Percentiles rank a stretch among this genome's conserved stretches.
Evolutionary conservation across 139 green algal species (phyloP).

Genomic region (Chlamydomonas sphaeroides): DNA sequence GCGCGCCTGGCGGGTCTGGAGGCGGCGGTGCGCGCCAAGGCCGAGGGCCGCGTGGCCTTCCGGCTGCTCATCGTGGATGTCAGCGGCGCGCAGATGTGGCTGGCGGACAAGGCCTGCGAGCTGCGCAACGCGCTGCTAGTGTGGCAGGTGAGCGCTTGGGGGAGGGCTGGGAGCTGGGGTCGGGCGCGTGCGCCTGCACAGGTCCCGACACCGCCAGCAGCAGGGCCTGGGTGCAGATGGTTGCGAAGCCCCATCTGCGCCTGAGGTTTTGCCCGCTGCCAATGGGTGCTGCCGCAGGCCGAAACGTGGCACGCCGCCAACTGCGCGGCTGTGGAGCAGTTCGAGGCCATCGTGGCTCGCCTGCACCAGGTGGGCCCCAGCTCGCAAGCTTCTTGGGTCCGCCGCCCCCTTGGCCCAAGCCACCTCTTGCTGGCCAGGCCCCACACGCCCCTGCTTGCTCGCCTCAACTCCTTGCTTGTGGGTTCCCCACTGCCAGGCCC

Average conservation of each 20-base stretch:
- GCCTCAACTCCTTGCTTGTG: too few relatives aligned
- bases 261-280: too few relatives aligned
- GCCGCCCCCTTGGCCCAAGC: too few relatives aligned
- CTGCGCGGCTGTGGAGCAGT: constrained; percentile 26
- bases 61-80: constrained; percentile 50
- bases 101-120: constrained; percentile 32
- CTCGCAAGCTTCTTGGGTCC: not conserved
- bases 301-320: constrained; percentile 51
- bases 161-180: too few relatives aligned
- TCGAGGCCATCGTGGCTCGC: constrained; percentile 29
- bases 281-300: constrained; percentile 31
- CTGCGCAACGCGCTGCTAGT: constrained; percentile 38
- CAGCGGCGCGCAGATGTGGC: constrained; percentile 9
- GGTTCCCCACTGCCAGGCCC: constrained; percentile 42
- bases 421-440: too few relatives aligned
- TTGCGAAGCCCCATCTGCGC: too few relatives aligned
- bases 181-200: too few relatives aligned
- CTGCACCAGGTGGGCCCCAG: constrained; percentile 14
- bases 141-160: constrained; percentile 18
- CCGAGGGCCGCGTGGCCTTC: constrained; percentile 62
- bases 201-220: too few relatives aligned
- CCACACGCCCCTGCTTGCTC: not conserved
- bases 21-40: constrained; percentile 45
- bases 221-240: too few relatives aligned
- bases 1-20: constrained; percentile 56